Percentiles rank a stretch among this genome's conserved stretches.
phyloP scores from a whole-genome alignment of 2,329 filamentous ascomycete species.

The Fragosphaeria purpurea region DNA sequence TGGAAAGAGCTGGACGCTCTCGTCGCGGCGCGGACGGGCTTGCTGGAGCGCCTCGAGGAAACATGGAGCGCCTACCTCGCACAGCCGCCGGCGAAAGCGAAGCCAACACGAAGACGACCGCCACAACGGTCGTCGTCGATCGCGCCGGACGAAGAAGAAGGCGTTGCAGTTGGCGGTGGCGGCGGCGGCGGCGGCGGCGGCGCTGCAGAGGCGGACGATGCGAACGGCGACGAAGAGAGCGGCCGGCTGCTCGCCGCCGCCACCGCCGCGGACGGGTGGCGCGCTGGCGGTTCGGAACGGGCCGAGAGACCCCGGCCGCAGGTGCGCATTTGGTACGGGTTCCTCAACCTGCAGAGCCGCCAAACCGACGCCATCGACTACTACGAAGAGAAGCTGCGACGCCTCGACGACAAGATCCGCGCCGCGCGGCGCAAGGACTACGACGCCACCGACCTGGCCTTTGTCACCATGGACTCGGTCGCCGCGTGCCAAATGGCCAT shows the following conservation, averaged over 20 bases:
- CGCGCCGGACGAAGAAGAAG: no score
- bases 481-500: slow-evolving; percentile 91
- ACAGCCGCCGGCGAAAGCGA: slow-evolving; percentile 28
- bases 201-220: slow-evolving; percentile 20
- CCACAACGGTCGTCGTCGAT: neutral
- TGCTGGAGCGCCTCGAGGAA: slow-evolving; percentile 67
- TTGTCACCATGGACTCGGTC: slow-evolving; percentile 96
- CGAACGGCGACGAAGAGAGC: slow-evolving; percentile 38
- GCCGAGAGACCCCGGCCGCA: slow-evolving; percentile 49
- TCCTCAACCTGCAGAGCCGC: slow-evolving; percentile 58
- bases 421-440: slow-evolving; percentile 66
- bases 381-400: slow-evolving; percentile 75
- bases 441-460: slow-evolving; percentile 70
- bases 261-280: slow-evolving; percentile 24
- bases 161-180: neutral
- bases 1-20: slow-evolving; percentile 75
- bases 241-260: slow-evolving; percentile 44
- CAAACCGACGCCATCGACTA: slow-evolving; percentile 88
- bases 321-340: slow-evolving; percentile 68
- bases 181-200: neutral
- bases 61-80: slow-evolving; percentile 72
- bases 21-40: slow-evolving; percentile 53
- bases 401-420: slow-evolving; percentile 65
- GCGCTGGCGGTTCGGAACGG: slow-evolving; percentile 25
- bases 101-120: no score